Conservation (phyloP, 768 basidiomycete species). For the Sporobolomyces roseus region DNA sequence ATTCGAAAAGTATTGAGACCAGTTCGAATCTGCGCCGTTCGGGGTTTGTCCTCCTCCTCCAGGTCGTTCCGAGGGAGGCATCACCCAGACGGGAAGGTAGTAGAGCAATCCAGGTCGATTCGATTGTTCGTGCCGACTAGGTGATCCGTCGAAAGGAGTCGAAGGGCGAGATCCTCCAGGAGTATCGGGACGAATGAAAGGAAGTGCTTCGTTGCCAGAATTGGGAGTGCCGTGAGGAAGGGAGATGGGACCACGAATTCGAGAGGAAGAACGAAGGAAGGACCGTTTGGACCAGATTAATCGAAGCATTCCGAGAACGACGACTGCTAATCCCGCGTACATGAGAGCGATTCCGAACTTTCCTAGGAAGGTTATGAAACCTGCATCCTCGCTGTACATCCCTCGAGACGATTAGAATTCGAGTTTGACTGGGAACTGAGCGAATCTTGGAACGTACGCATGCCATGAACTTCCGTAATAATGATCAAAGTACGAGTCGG, state of each 20-base stretch:
- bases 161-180: conserved; percentile 24
- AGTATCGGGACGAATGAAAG: conserved; percentile 28
- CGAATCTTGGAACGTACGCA: conserved; percentile 56
- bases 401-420: neutral
- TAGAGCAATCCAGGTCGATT: conserved; percentile 27
- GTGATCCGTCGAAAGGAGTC: conserved; percentile 10
- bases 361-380: conserved; percentile 89
- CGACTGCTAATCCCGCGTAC: conserved; percentile 72
- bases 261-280: conserved; percentile 18
- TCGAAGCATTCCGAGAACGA: conserved; percentile 66
- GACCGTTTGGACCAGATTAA: conserved; percentile 38
- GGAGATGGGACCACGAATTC: conserved; percentile 31
- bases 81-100: conserved; percentile 41
- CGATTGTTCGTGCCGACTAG: neutral
- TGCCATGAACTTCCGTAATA: conserved; percentile 99
- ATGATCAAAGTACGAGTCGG: conserved; percentile 91
- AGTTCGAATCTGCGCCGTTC: conserved; percentile 12
- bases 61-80: conserved; percentile 10
- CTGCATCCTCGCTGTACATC: conserved; percentile 62
- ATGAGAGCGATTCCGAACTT: conserved; percentile 82
- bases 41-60: neutral
- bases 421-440: neutral
- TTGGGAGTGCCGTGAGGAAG: conserved; percentile 30
- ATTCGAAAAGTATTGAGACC: conserved; percentile 38
- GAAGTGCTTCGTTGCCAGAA: conserved; percentile 16